Percentiles rank a stretch among this genome's conserved stretches.
Evolutionary conservation across 2,329 filamentous ascomycete species (phyloP).

Genomic region (Colletotrichum agaves): DNA sequence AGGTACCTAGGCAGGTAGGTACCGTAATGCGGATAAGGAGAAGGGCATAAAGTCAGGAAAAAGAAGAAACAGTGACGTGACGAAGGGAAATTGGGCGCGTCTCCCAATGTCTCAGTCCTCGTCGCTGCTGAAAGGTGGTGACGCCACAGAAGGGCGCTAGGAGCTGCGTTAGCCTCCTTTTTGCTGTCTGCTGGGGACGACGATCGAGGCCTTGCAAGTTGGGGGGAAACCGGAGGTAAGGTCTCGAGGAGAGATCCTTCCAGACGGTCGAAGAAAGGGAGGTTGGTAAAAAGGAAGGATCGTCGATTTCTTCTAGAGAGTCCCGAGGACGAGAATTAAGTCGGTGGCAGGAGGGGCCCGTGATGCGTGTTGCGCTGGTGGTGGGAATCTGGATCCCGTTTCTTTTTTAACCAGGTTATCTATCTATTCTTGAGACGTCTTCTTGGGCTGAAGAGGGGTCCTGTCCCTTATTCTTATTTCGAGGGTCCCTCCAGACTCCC

Average conservation of each 20-base stretch:
- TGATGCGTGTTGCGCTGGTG: conserved; percentile 1
- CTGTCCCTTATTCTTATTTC: conserved; percentile 36
- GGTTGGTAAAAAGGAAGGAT: neutral
- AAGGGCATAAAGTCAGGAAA: neutral
- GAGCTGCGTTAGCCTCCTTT: conserved; percentile 23
- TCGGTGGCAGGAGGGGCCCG: conserved; percentile 2
- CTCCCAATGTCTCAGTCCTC: conserved; percentile 34
- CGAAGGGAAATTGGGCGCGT: conserved; percentile 30
- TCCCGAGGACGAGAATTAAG: neutral
- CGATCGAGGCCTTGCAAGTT: neutral
- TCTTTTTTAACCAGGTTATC: too few relatives aligned
- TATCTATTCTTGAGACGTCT: conserved; percentile 19
- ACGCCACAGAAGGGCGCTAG: conserved; percentile 33
- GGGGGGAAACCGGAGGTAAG: neutral
- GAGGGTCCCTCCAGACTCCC: conserved; percentile 5
- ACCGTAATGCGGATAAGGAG: neutral
- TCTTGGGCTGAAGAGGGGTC: conserved; percentile 21
- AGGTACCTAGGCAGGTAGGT: too few relatives aligned
- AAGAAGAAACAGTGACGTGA: conserved; percentile 32
- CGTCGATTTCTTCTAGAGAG: neutral
- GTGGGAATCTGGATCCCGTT: neutral
- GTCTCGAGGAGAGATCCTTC: conserved; percentile 19
- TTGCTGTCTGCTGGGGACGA: neutral
- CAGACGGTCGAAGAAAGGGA: neutral
- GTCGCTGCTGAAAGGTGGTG: conserved; percentile 30